Conservation (phyloP, 306 rosid species). For the Citrullus mucosospermus region DNA sequence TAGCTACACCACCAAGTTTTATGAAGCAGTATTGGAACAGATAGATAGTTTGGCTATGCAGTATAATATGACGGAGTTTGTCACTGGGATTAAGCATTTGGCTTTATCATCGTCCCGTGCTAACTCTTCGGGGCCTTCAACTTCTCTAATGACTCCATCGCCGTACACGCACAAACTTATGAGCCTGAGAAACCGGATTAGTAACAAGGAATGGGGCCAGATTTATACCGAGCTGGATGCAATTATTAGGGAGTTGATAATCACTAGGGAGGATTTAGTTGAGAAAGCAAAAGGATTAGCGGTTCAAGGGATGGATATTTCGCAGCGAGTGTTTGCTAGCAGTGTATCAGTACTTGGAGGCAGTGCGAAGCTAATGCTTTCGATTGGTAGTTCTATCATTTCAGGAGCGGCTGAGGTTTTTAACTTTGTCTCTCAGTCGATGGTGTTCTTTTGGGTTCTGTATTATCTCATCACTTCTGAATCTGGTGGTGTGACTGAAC, state of each 20-base stretch:
- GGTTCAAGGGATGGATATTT: slow-evolving; percentile 55
- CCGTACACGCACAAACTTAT: slow-evolving; percentile 52
- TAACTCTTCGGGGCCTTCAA: slow-evolving; percentile 38
- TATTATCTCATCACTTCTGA: slow-evolving; percentile 84
- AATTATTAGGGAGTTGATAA: slow-evolving; percentile 53
- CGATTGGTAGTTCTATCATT: slow-evolving; percentile 61
- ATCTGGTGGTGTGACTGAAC: slow-evolving; percentile 97
- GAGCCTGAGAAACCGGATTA: slow-evolving; percentile 50
- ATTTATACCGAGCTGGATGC: slow-evolving; percentile 54
- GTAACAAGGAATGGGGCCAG: slow-evolving; percentile 64
- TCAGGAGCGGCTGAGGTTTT: slow-evolving; percentile 89
- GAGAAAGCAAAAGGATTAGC: slow-evolving; percentile 80
- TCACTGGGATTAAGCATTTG: slow-evolving; percentile 76
- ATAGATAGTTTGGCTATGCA: slow-evolving; percentile 80
- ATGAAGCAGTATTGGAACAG: slow-evolving; percentile 72
- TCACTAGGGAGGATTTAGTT: slow-evolving; percentile 69
- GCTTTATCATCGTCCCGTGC: slow-evolving; percentile 23
- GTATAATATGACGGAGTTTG: slow-evolving; percentile 76
- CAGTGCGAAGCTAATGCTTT: slow-evolving; percentile 43
- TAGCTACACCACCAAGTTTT: slow-evolving; percentile 54
- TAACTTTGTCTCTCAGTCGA: slow-evolving; percentile 72
- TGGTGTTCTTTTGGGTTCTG: slow-evolving; percentile 90
- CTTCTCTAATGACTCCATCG: slow-evolving; percentile 31
- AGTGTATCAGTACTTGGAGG: slow-evolving; percentile 64
- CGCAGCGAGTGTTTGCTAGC: slow-evolving; percentile 55